These are phyloP conservation scores for Penstemon newberryi DNA, from an alignment of 257 asterid species.

Conservation along the genomic window DNA sequence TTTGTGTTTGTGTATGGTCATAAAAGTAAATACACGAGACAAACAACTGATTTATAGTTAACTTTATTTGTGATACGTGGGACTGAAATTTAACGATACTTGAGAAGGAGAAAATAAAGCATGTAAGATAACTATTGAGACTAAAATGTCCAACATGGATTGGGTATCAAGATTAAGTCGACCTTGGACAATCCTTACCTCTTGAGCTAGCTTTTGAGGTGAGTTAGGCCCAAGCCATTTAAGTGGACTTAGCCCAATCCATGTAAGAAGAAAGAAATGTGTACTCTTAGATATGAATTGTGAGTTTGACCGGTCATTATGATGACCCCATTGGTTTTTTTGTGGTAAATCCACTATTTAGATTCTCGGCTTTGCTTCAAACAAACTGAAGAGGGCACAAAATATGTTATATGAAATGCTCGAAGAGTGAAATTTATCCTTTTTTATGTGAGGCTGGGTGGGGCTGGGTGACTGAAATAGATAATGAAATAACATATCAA, in stretches of 20 bases:
- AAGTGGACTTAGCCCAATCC: too few relatives aligned
- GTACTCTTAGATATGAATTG: constrained; percentile 13
- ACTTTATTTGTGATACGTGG: background rate
- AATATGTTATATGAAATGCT: background rate
- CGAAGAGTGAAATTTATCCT: background rate
- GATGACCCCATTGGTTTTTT: background rate
- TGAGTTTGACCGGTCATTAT: constrained; percentile 12
- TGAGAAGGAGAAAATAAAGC: background rate
- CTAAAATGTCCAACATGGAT: too few relatives aligned
- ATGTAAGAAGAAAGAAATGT: background rate
- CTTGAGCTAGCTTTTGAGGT: too few relatives aligned
- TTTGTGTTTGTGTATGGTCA: constrained; percentile 4
- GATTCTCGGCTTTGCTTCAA: background rate
- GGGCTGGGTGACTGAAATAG: background rate
- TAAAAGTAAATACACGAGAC: background rate
- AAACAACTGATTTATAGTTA: background rate
- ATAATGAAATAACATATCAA: constrained; percentile 10
- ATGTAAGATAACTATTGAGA: too few relatives aligned
- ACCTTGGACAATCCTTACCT: too few relatives aligned
- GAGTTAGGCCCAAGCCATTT: too few relatives aligned
- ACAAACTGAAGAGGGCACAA: background rate
- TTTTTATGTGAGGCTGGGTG: background rate
- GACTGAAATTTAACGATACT: background rate
- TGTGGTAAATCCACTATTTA: background rate
- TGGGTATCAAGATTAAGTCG: too few relatives aligned